Evolutionary conservation across 768 basidiomycete species (phyloP).

Genomic region (Hypsizygus marmoreus): DNA sequence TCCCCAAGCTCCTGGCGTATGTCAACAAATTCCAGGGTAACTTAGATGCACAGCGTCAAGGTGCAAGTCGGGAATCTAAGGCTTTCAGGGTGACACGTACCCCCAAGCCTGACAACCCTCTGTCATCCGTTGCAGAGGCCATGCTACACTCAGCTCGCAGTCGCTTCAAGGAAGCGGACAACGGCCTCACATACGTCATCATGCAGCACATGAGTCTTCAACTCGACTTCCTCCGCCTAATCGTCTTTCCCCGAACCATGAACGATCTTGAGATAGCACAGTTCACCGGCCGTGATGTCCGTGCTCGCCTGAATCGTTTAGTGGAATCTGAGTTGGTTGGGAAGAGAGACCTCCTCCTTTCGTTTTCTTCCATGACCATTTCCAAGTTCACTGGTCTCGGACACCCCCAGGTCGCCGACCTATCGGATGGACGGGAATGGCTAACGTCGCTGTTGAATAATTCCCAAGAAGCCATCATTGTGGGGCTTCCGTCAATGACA

Average conservation of each 20-base stretch:
- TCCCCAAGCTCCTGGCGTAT: constrained; percentile 77
- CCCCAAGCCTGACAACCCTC: constrained; percentile 75
- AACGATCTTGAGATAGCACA: constrained; percentile 77
- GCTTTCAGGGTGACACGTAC: constrained; percentile 74
- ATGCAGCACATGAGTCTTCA: constrained; percentile 75
- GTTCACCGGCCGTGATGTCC: constrained; percentile 66
- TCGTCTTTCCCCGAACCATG: constrained; percentile 81
- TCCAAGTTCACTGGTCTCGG: constrained; percentile 70
- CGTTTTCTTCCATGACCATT: constrained; percentile 76
- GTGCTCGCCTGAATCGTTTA: constrained; percentile 69
- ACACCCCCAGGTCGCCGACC: constrained; percentile 42
- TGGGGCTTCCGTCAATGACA: constrained; percentile 79
- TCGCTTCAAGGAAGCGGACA: constrained; percentile 69
- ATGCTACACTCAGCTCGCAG: constrained; percentile 76
- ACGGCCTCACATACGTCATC: constrained; percentile 59
- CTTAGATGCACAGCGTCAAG: constrained; percentile 70
- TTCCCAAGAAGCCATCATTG: constrained; percentile 71
- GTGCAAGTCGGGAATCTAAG: constrained; percentile 77
- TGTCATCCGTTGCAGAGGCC: constrained; percentile 85
- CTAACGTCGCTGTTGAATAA: constrained; percentile 59
- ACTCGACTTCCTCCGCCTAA: constrained; percentile 63
- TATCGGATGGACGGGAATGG: constrained; percentile 55
- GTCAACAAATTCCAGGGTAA: constrained; percentile 74
- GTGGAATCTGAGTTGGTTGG: constrained; percentile 52
- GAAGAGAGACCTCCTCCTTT: constrained; percentile 66